A percentile compares a stretch with the other conserved stretches of the same genome.
Evolutionary conservation across 2,329 filamentous ascomycete species (phyloP).

Genomic region (Penicillium frequentans): DNA sequence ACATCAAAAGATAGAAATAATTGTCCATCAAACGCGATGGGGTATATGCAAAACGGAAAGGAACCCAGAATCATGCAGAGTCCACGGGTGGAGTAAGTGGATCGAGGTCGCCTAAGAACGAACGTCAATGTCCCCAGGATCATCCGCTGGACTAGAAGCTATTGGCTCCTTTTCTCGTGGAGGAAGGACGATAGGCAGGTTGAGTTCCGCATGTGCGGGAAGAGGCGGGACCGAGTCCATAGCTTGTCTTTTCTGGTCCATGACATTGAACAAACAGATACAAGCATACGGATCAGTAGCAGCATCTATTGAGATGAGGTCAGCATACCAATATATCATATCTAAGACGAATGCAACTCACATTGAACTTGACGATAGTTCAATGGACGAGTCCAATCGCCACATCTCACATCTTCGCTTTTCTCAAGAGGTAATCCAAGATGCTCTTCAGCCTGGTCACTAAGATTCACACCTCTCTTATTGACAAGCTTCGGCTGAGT

Average conservation of each 20-base stretch:
- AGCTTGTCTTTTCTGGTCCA: conserved; percentile 67
- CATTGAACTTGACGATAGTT: conserved; percentile 65
- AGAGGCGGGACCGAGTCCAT: conserved; percentile 70
- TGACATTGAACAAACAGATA: conserved; percentile 67
- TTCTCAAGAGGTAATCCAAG: conserved; percentile 76
- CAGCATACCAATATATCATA: not conserved
- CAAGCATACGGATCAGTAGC: conserved; percentile 83
- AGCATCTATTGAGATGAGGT: conserved; percentile 56
- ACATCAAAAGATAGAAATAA: too few species aligned
- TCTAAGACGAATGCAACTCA: conserved; percentile 48
- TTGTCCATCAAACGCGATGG: not conserved
- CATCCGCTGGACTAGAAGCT: not conserved
- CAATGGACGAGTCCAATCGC: conserved; percentile 71
- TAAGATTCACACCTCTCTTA: conserved; percentile 65
- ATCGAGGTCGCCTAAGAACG: conserved; percentile 1
- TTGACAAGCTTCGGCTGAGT: conserved; percentile 60
- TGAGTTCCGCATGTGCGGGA: conserved; percentile 67
- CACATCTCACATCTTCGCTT: conserved; percentile 65
- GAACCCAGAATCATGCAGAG: not conserved
- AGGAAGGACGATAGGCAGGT: conserved; percentile 61
- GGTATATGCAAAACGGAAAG: not conserved
- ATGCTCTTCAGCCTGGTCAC: conserved; percentile 68
- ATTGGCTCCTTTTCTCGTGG: conserved; percentile 34
- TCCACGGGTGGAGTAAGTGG: not conserved
- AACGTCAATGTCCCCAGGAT: conserved; percentile 9